These are phyloP conservation scores for Pseudogymnoascus sp. DNA, from an alignment of 2,329 filamentous ascomycete species.

Conservation along the genomic window DNA sequence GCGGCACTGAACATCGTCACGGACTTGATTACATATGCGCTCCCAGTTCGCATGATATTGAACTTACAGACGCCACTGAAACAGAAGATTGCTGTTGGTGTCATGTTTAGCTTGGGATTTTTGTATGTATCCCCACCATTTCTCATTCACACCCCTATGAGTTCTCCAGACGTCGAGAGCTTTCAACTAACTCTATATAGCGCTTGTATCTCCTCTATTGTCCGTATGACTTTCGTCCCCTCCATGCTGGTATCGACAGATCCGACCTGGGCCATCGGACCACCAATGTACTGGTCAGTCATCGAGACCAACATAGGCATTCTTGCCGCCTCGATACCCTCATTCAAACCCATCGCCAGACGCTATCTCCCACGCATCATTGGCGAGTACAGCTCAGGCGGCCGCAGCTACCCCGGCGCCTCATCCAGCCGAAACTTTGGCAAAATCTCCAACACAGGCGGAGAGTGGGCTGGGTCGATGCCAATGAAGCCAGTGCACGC, in stretches of 20 bases:
- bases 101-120: constrained; percentile 30
- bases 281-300: constrained; percentile 37
- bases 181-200: constrained; percentile 19
- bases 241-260: constrained; percentile 31
- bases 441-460: not conserved
- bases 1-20: constrained; percentile 39
- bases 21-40: constrained; percentile 35
- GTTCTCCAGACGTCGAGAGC: not conserved
- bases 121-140: constrained; percentile 7
- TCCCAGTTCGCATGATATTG: constrained; percentile 36
- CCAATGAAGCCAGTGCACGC: not conserved
- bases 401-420: not conserved
- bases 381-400: constrained; percentile 12
- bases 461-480: not conserved
- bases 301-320: constrained; percentile 35
- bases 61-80: constrained; percentile 35
- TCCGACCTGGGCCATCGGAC: constrained; percentile 29
- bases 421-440: constrained; percentile 7
- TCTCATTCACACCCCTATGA: not conserved
- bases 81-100: constrained; percentile 35
- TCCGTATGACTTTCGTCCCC: constrained; percentile 38
- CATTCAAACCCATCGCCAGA: constrained; percentile 32
- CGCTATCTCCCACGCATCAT: constrained; percentile 33
- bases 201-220: constrained; percentile 37
- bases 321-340: constrained; percentile 34